These are phyloP conservation scores for Solanum clarkiae DNA, from an alignment of 257 asterid genomes.

Conservation along the genomic window DNA sequence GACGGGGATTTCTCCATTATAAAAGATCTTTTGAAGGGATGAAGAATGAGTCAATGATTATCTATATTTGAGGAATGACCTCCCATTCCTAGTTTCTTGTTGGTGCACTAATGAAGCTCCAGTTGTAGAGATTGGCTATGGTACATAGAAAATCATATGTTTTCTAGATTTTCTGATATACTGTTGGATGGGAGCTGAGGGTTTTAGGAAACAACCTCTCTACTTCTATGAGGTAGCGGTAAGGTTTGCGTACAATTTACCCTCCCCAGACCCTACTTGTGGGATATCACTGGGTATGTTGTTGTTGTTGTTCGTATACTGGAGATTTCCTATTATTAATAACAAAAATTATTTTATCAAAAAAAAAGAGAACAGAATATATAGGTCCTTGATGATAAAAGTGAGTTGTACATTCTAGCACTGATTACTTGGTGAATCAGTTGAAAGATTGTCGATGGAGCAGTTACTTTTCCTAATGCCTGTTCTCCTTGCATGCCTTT, in stretches of 20 bases:
- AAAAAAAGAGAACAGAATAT: background rate
- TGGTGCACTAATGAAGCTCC: background rate
- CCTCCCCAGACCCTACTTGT: too few relatives aligned
- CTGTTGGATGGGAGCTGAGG: too few relatives aligned
- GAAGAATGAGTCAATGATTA: background rate
- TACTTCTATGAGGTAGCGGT: too few relatives aligned
- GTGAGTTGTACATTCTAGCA: background rate
- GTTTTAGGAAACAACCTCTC: too few relatives aligned
- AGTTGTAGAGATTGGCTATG: background rate
- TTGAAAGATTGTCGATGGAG: background rate
- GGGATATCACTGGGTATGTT: too few relatives aligned
- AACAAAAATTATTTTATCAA: background rate
- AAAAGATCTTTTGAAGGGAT: background rate
- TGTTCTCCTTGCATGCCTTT: constrained; percentile 3
- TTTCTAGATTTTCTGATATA: background rate
- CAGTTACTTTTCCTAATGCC: background rate
- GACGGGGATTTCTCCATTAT: background rate
- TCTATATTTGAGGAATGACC: background rate
- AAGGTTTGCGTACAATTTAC: too few relatives aligned
- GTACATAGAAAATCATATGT: background rate
- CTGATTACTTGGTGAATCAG: background rate
- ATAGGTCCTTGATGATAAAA: background rate
- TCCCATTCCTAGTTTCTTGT: background rate
- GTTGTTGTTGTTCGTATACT: background rate
- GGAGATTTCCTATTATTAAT: background rate